Evolutionary conservation across 768 basidiomycete genomes (phyloP).

Genomic region (Punctularia strigosozonata): DNA sequence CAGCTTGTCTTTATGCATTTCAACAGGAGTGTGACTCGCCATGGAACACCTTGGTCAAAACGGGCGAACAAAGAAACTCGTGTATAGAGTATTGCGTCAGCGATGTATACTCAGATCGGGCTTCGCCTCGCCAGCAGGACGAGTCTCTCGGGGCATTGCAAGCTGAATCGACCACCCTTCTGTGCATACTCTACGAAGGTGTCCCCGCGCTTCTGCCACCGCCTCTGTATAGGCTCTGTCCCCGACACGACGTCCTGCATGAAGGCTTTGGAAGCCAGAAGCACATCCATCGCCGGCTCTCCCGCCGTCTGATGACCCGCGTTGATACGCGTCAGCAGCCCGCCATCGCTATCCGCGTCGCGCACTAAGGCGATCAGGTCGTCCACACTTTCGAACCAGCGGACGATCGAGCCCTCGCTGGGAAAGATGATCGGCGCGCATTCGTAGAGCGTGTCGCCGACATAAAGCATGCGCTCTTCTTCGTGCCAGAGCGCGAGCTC

Average conservation of each 20-base stretch:
- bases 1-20: too few species aligned
- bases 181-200: constrained; percentile 33
- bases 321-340: constrained; percentile 31
- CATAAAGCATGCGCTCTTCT: constrained; percentile 39
- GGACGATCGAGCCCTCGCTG: constrained; percentile 36
- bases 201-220: constrained; percentile 23
- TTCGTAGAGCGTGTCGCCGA: constrained; percentile 48
- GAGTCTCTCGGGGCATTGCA: constrained; percentile 38
- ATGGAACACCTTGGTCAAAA: too few species aligned
- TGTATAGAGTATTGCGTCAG: neutral
- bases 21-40: too few species aligned
- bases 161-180: constrained; percentile 27
- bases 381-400: constrained; percentile 36
- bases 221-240: constrained; percentile 21
- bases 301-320: constrained; percentile 36
- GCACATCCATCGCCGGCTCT: constrained; percentile 33
- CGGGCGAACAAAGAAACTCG: too few species aligned
- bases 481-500: constrained; percentile 42
- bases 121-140: constrained; percentile 24
- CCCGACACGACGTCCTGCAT: constrained; percentile 35
- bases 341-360: constrained; percentile 8
- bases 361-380: constrained; percentile 29
- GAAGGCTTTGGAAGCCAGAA: constrained; percentile 29
- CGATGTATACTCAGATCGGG: neutral
- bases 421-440: constrained; percentile 44